Conservation (phyloP, 208 protist genomes). For the Porcisia deanei region DNA sequence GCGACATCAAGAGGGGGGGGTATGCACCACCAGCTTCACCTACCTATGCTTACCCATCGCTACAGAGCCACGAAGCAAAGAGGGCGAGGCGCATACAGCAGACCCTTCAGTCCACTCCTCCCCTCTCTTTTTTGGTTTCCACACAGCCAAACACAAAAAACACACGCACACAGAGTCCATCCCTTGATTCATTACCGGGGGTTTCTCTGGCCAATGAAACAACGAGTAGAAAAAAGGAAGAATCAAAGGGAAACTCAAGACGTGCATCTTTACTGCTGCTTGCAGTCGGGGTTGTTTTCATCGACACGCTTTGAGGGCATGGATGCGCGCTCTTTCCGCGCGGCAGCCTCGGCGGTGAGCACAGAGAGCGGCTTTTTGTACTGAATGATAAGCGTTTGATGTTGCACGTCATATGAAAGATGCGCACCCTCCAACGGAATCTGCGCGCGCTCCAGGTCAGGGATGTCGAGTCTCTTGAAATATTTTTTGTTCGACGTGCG, state of each 20-base stretch:
- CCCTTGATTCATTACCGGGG: not conserved
- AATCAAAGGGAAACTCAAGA: slow-evolving; percentile 1
- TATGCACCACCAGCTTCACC: not conserved
- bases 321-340: slow-evolving; percentile 77
- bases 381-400: slow-evolving; percentile 93
- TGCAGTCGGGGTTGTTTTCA: slow-evolving; percentile 51
- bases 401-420: slow-evolving; percentile 85
- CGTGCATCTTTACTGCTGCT: slow-evolving; percentile 52
- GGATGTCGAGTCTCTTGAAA: slow-evolving; percentile 90
- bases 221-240: not conserved
- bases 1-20: not conserved
- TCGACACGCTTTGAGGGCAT: slow-evolving; percentile 70
- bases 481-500: slow-evolving; percentile 97
- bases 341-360: slow-evolving; percentile 64
- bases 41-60: not conserved
- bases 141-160: not conserved
- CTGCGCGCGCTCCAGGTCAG: slow-evolving; percentile 68
- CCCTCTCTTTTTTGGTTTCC: not conserved
- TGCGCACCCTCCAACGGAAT: slow-evolving; percentile 62
- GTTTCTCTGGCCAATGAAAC: not conserved
- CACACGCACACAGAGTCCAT: not conserved
- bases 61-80: not conserved
- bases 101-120: not conserved
- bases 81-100: slow-evolving; percentile 3
- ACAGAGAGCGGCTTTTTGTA: slow-evolving; percentile 91